These are phyloP conservation scores for Tylopilus plumbeoviolaceoides DNA, from an alignment of 768 basidiomycete species.

Conservation along the genomic window DNA sequence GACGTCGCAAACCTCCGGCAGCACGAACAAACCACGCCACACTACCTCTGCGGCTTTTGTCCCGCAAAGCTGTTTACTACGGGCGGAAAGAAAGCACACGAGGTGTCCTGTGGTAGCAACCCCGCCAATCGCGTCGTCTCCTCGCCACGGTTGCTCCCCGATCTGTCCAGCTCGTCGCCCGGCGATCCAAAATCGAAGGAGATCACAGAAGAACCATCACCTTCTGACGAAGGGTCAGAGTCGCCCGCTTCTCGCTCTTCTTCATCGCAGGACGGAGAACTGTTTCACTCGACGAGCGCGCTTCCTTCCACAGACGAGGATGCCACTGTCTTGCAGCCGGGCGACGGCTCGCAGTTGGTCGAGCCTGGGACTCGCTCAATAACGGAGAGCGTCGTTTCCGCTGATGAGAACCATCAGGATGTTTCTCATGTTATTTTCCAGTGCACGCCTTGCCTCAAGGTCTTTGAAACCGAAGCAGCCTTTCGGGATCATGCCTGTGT, in stretches of 20 bases:
- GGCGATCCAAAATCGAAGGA: not conserved
- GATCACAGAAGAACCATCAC: not conserved
- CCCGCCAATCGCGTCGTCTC: not conserved
- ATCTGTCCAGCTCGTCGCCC: not conserved
- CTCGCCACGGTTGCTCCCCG: not conserved
- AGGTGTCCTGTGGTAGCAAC: not conserved
- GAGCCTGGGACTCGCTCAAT: conserved; percentile 2
- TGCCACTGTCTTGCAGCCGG: not conserved
- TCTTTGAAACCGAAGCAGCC: conserved; percentile 12
- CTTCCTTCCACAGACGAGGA: not conserved
- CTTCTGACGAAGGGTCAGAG: not conserved
- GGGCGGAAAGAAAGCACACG: conserved; percentile 1
- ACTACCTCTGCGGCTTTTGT: conserved; percentile 11
- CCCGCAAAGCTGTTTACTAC: not conserved
- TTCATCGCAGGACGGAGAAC: conserved; percentile 12
- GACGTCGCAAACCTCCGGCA: not conserved
- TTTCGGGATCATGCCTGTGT: conserved; percentile 15
- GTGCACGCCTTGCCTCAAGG: conserved; percentile 15
- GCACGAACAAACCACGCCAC: not conserved
- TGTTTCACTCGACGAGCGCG: conserved; percentile 2
- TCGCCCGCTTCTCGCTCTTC: not conserved
- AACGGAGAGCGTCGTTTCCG: not conserved
- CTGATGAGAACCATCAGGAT: not conserved
- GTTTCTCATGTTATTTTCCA: not conserved
- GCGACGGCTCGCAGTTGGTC: not conserved